Evolutionary conservation across 164 flowering plant genomes (phyloP), one percentile per base, ranked within the genome.

Genomic region (Vitis cinerea): DNA sequence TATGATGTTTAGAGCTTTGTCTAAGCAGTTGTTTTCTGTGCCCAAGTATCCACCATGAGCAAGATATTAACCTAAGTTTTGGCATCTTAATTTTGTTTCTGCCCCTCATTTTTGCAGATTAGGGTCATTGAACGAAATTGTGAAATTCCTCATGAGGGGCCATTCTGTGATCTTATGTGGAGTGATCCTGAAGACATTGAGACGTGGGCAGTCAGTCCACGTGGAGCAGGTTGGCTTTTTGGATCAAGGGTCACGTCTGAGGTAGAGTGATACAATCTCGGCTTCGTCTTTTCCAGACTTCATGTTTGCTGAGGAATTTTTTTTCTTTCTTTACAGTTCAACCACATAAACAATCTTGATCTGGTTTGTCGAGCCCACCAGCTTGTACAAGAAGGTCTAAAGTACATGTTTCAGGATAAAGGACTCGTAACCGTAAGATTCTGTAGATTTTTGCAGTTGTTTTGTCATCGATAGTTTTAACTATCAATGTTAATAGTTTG

Each of bases 111-210:
- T 70, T 74, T 71, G 67, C 87, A 96, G 99, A 96, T 93, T 74
- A 83, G 99, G 70, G 85, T 96, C 55, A 86, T 96, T 67, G 98
- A 93, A 27, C 72, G 99, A 47, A 96, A 96, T 67, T 89, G 98
- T 84, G 99, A 96, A 79, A 96, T 96, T 69, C 99, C 99, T 51
- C 99, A 96, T 69, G 99, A 96, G 81, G 98, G 99, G 52, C 99
- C 99, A 3, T 96, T 96, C 71, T 96, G 99, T 80, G 99, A 96
- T 80, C 96, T 96, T 12, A 96, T 96, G 99, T 96, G 99, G 99
- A 95, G 99, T 86, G 99, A 95, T 73, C 99, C 99, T 69, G 99
- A 95, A 81, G 98, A 93, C 74, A 95, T 95, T 78, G 98, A 95
- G 81, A 93, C 98, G 71, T 95, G 99, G 99, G 97, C 98, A 59